phyloP scores from a whole-genome alignment of 192 early-diverging fungal species.

The Coemansia sp. region DNA sequence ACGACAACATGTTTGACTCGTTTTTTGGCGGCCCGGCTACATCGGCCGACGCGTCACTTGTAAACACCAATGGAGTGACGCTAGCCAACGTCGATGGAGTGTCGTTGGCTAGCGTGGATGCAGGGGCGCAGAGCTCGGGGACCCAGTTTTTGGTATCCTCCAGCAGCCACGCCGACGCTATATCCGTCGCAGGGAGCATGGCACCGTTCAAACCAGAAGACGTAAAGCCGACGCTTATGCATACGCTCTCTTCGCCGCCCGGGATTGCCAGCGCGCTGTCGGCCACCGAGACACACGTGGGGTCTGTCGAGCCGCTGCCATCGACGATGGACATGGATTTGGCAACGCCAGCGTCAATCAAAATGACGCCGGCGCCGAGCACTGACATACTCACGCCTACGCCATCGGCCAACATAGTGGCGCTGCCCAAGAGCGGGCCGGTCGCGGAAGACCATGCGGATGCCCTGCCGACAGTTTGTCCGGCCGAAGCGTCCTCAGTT shows the following conservation, averaged over 20 bases:
- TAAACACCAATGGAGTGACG: too few species aligned
- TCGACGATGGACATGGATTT: slow-evolving; percentile 15
- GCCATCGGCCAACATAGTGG: background rate
- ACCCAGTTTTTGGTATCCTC: background rate
- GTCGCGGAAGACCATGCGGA: background rate
- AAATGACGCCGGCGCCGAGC: slow-evolving; percentile 38
- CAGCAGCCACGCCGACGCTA: background rate
- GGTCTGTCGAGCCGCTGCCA: slow-evolving; percentile 8
- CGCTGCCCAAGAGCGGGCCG: background rate
- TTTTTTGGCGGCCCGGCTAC: slow-evolving; percentile 32
- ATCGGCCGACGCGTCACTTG: background rate
- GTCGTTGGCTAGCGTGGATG: background rate
- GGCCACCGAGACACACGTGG: slow-evolving; percentile 20
- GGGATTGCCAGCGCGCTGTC: slow-evolving; percentile 23
- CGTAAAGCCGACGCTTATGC: background rate
- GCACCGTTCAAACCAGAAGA: background rate
- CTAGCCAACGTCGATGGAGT: too few species aligned
- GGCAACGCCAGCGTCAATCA: slow-evolving; percentile 40
- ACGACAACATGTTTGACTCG: slow-evolving; percentile 43
- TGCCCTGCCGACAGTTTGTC: too few species aligned
- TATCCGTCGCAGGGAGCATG: background rate
- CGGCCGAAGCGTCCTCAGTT: too few species aligned
- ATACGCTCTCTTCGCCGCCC: slow-evolving; percentile 37
- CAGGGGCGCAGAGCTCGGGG: too few species aligned
- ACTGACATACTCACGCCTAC: slow-evolving; percentile 38